Base-by-base conservation (phyloP, 2,329 filamentous ascomycete genomes). In the Arthrobotrys entomopaga region DNA sequence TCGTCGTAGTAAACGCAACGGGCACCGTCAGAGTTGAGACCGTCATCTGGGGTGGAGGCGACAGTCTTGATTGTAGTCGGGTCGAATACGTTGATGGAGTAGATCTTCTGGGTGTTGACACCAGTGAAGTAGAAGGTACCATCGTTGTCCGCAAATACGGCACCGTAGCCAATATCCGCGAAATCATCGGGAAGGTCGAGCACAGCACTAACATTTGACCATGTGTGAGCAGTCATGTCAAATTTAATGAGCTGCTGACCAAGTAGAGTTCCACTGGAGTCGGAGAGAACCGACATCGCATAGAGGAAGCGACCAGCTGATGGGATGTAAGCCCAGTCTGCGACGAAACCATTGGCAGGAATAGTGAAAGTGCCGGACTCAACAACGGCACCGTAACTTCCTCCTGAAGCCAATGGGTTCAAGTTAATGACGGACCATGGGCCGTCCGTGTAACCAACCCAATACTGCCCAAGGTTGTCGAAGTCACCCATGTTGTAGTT, bases 11-110 rank as follows among this genome's bases (percentile, higher is more conserved):
- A 46, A 15, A 46, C 13, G 11, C 42, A 46, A 13, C 42, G 42
- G 16, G 42, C 42, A 46, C 42, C 42, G 16, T 46, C 42, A 46
- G 42, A 46, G 42, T 46, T 46, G 16, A 46, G 15, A 46, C 42
- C 42, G n/a, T 46, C n/a, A 13, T 46, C 42, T n/a, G 42, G 42
- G 15, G 16, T 46, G 16, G 13, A 15, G 2, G 15, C 16, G 42
- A 46, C 42, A 15, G 13, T 19, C 1, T 5, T 19, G n/a, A 46
- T 15, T 6, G 42, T 3, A 13, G 42, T 46, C 42, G 42, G 42
- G 16, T 15, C 6, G 42, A 46, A 46, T 4, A 46, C 42, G 16
- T 46, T 46, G 13, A 19, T 46, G 6, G 15, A 19, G 42, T 46
- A 46, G 13, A 46, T 15, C 16, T 46, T 46, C 42, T n/a, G 13